A percentile compares a stretch with the other conserved stretches of the same genome.
Conservation (phyloP, 106 monocot species). For the Dendrobium chrysotoxum region DNA sequence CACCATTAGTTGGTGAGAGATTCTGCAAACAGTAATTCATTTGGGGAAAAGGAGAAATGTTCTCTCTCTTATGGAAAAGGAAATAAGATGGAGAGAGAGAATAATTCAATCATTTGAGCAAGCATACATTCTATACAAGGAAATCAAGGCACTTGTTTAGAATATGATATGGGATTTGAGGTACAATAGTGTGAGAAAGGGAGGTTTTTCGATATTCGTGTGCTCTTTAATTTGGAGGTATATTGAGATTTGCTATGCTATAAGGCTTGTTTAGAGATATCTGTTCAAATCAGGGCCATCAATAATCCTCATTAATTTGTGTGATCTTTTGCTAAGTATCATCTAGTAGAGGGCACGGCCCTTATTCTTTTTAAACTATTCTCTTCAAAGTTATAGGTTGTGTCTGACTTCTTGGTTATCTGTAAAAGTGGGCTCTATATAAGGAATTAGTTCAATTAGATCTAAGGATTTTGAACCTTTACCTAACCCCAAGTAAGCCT, state of each 20-base stretch:
- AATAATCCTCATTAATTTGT: too few species aligned
- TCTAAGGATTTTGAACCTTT: neutral
- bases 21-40: neutral
- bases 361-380: too few species aligned
- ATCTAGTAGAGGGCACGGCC: too few species aligned
- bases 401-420: neutral
- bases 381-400: neutral
- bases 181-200: neutral
- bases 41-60: neutral
- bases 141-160: neutral
- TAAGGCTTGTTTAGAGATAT: neutral
- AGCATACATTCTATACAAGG: neutral
- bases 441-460: neutral
- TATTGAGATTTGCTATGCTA: neutral
- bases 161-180: neutral
- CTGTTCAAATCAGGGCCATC: too few species aligned
- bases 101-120: neutral
- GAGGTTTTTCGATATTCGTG: neutral
- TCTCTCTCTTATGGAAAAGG: neutral
- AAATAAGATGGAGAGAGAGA: neutral
- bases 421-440: neutral
- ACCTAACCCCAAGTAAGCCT: neutral
- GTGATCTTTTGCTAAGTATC: too few species aligned
- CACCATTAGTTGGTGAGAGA: neutral
- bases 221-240: neutral